phyloP scores from a whole-genome alignment of 2,329 filamentous ascomycete genomes.

The Aspergillus sojae region DNA sequence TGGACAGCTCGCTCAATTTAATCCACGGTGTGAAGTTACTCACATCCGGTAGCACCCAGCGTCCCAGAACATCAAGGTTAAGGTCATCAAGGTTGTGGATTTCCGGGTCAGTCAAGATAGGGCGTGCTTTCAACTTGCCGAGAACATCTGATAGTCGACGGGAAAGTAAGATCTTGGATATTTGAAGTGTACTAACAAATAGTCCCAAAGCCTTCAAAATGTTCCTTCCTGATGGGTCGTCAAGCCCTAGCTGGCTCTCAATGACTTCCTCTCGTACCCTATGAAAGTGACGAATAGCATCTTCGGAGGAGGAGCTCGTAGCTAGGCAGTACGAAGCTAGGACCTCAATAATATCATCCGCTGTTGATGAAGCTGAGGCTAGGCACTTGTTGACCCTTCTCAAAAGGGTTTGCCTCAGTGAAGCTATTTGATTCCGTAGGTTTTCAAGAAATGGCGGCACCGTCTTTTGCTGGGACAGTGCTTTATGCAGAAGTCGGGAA shows the following conservation, averaged over 20 bases:
- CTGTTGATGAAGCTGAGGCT: conserved; percentile 47
- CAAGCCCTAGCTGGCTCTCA: conserved; percentile 60
- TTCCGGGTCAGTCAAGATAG: conserved; percentile 71
- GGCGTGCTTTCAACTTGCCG: conserved; percentile 66
- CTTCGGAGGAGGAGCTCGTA: conserved; percentile 76
- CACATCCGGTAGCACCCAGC: conserved; percentile 82
- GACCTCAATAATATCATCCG: conserved; percentile 65
- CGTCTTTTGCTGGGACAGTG: conserved; percentile 59
- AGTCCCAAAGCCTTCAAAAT: conserved; percentile 69
- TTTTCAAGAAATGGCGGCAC: conserved; percentile 61
- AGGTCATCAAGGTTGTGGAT: conserved; percentile 69
- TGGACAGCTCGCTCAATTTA: conserved; percentile 74
- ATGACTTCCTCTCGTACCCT: conserved; percentile 72
- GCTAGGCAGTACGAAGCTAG: conserved; percentile 81
- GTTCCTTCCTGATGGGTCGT: conserved; percentile 51
- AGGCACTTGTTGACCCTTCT: conserved; percentile 62
- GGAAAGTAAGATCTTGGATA: conserved; percentile 76
- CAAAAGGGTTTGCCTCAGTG: conserved; percentile 66
- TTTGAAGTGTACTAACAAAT: conserved; percentile 75
- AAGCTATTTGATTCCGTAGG: conserved; percentile 65
- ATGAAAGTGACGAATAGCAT: conserved; percentile 78
- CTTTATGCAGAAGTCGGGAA: conserved; percentile 73
- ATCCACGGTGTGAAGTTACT: conserved; percentile 85
- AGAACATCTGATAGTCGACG: conserved; percentile 71
- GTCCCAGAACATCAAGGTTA: conserved; percentile 74